A percentile compares a stretch with the other conserved stretches of the same genome.
phyloP scores from a whole-genome alignment of 805 yeast genomes.

The Zygosaccharomyces pseudorouxii region DNA sequence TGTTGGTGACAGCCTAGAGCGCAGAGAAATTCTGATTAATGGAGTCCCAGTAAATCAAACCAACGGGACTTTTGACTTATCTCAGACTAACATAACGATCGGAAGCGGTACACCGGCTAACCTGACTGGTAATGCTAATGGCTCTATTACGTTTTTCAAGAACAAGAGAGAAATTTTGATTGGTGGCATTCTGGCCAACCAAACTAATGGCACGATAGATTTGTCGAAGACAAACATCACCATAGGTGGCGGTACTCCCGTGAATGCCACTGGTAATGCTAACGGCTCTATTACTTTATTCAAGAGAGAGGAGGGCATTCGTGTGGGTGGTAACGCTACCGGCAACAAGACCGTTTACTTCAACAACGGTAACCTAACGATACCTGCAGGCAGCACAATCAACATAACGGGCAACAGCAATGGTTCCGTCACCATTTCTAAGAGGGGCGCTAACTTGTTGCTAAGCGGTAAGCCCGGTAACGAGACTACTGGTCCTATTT shows the following conservation, averaged over 20 bases:
- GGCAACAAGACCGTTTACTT: constrained; percentile 2
- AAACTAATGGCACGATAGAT: constrained; percentile 2
- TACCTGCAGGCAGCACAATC: background rate
- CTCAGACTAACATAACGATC: background rate
- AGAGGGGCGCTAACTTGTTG: background rate
- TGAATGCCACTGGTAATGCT: background rate
- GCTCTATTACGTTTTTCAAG: constrained; percentile 4
- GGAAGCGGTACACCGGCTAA: constrained; percentile 2
- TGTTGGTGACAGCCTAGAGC: background rate
- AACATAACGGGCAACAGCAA: constrained; percentile 4
- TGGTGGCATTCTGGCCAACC: background rate
- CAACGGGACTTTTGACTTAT: constrained; percentile 2
- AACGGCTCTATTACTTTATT: constrained; percentile 1
- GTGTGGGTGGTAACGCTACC: background rate
- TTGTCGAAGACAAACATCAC: constrained; percentile 1
- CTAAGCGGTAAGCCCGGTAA: background rate
- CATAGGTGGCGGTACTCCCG: background rate
- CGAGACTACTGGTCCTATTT: constrained; percentile 1
- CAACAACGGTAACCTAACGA: constrained; percentile 2
- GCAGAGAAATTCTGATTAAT: background rate
- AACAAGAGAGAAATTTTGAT: background rate
- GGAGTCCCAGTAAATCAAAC: background rate
- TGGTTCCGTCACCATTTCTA: constrained; percentile 2
- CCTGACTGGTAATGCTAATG: constrained; percentile 2
- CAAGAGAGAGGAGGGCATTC: background rate